Conservation (phyloP, 768 basidiomycete genomes). For the Suillus americanus region DNA sequence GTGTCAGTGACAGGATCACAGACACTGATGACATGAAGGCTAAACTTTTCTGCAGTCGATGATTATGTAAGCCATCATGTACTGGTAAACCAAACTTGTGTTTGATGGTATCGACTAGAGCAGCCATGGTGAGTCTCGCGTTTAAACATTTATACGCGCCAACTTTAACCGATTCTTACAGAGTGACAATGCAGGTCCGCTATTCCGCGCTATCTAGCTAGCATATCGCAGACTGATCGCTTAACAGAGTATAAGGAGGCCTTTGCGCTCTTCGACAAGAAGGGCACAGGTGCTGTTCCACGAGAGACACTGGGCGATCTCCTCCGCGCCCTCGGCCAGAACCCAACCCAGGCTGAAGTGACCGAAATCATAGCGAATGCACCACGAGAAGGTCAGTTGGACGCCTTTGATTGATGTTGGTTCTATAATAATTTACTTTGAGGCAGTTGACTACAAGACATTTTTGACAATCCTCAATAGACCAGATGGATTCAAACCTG, state of each 20-base stretch:
- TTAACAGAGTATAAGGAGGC: conserved; percentile 92
- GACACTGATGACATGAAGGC: no score
- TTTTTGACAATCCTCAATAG: conserved; percentile 92
- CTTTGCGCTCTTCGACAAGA: conserved; percentile 97
- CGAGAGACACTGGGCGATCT: conserved; percentile 89
- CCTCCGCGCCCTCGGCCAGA: conserved; percentile 91
- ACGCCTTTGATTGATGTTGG: background rate
- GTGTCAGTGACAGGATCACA: no score
- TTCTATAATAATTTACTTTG: background rate
- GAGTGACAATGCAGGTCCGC: conserved; percentile 54
- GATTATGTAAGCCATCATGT: conserved; percentile 11
- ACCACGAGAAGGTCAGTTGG: conserved; percentile 68
- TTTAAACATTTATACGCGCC: background rate
- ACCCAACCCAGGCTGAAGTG: conserved; percentile 99
- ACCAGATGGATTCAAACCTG: conserved; percentile 96
- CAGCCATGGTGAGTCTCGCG: conserved; percentile 3
- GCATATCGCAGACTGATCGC: conserved; percentile 1
- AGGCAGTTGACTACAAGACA: conserved; percentile 84
- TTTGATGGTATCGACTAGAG: background rate
- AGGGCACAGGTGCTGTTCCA: conserved; percentile 88
- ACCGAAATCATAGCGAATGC: conserved; percentile 71
- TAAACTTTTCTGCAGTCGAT: background rate
- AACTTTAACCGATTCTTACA: conserved; percentile 17
- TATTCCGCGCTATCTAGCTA: background rate
- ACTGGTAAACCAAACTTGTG: no score